Evolutionary conservation across 495 filamentous ascomycete species (phyloP).

Genomic region (Talaromyces ruber): DNA sequence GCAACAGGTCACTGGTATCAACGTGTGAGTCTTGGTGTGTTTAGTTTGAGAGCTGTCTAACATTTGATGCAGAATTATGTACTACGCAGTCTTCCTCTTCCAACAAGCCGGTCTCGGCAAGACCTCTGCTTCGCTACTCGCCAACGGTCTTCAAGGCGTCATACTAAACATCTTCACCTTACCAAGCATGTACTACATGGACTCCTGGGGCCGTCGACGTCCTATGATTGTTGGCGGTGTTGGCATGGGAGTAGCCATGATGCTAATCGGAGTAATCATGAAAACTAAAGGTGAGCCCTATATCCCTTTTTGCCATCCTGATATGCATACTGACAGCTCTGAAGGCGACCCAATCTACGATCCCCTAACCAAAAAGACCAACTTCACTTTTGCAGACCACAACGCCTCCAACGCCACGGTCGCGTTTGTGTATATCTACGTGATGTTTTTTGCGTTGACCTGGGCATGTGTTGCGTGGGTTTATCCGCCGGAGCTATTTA

Average conservation of each 20-base stretch:
- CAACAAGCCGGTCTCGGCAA: constrained; percentile 15
- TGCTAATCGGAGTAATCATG: constrained; percentile 20
- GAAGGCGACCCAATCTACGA: constrained; percentile 17
- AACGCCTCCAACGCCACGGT: constrained; percentile 12
- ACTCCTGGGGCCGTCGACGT: constrained; percentile 16
- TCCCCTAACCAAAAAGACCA: constrained; percentile 16
- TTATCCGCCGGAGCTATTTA: constrained; percentile 14
- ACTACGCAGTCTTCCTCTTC: constrained; percentile 20
- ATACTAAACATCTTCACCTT: constrained; percentile 18
- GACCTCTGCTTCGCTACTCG: constrained; percentile 14
- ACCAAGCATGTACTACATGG: constrained; percentile 18
- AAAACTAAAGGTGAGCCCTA: constrained; percentile 14
- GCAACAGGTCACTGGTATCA: constrained; percentile 22
- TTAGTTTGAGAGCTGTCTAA: too few species aligned
- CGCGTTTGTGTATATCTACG: constrained; percentile 16
- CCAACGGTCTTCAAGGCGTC: constrained; percentile 17
- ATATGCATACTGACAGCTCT: background rate
- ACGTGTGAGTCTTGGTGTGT: too few species aligned
- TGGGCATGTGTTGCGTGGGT: constrained; percentile 17
- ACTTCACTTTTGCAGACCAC: constrained; percentile 13
- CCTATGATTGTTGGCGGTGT: constrained; percentile 18
- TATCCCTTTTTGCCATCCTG: background rate
- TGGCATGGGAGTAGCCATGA: constrained; percentile 20
- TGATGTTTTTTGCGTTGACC: constrained; percentile 11
- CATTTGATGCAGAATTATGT: constrained; percentile 18